These are phyloP conservation scores for Onygenales sp. DNA, from an alignment of 2,329 filamentous ascomycete species.

Conservation along the genomic window DNA sequence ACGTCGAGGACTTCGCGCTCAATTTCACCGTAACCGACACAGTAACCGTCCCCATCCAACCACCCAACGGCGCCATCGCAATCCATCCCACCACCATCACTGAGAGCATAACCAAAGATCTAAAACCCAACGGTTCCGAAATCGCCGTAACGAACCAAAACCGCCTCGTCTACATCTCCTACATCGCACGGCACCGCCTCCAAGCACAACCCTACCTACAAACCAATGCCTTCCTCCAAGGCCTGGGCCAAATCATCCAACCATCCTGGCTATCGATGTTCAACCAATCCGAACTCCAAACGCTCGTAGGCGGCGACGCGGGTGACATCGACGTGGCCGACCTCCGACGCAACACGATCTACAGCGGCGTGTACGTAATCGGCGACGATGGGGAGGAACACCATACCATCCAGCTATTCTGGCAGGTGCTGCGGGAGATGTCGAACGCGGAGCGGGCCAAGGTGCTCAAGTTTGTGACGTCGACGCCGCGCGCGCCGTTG, in stretches of 20 bases:
- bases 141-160: slow-evolving; percentile 83
- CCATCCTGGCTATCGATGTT: slow-evolving; percentile 97
- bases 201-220: slow-evolving; percentile 70
- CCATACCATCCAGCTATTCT: slow-evolving; percentile 76
- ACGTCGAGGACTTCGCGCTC: slow-evolving; percentile 70
- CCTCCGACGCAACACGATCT: slow-evolving; percentile 71
- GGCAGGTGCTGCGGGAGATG: slow-evolving; percentile 74
- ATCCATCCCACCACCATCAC: slow-evolving; percentile 26
- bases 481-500: slow-evolving; percentile 79
- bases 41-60: slow-evolving; percentile 37
- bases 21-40: slow-evolving; percentile 84
- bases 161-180: slow-evolving; percentile 85
- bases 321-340: slow-evolving; percentile 81
- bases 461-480: slow-evolving; percentile 92
- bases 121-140: slow-evolving; percentile 68
- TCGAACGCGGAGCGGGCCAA: slow-evolving; percentile 69
- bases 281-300: slow-evolving; percentile 90
- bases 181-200: slow-evolving; percentile 79
- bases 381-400: slow-evolving; percentile 87
- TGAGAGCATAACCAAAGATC: slow-evolving; percentile 52
- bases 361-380: slow-evolving; percentile 78
- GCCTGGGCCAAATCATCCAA: slow-evolving; percentile 78
- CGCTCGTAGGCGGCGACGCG: slow-evolving; percentile 79
- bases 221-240: slow-evolving; percentile 77
- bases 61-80: slow-evolving; percentile 28